These are phyloP conservation scores for Ustilago lituana DNA, from an alignment of 1,284 basidiomycete genomes.

Conservation along the genomic window DNA sequence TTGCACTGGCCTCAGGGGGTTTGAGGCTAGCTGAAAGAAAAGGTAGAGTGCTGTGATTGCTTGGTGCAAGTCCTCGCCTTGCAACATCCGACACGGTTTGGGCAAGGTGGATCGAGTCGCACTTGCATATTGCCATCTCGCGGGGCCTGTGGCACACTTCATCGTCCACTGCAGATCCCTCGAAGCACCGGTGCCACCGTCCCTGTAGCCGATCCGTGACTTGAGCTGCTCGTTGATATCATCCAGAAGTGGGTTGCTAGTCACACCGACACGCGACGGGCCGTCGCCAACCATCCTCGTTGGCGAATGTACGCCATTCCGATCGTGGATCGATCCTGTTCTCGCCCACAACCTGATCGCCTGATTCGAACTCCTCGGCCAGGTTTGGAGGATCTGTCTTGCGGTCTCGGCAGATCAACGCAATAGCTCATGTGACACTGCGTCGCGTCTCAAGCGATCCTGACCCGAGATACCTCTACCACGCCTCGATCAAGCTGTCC, in stretches of 20 bases:
- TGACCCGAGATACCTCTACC: too few relatives aligned
- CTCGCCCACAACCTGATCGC: constrained; percentile 95
- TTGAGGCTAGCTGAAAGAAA: too few relatives aligned
- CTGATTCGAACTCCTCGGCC: constrained; percentile 95
- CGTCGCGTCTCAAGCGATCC: too few relatives aligned
- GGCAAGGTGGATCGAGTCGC: constrained; percentile 91
- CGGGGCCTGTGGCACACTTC: constrained; percentile 75
- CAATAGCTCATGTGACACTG: too few relatives aligned
- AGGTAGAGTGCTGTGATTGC: too few relatives aligned
- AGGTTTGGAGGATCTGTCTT: constrained; percentile 90
- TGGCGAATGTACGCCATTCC: constrained; percentile 98
- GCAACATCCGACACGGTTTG: constrained; percentile 94
- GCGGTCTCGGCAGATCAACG: constrained; percentile 85
- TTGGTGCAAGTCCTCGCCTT: too few relatives aligned
- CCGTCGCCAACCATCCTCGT: constrained; percentile 96
- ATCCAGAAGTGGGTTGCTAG: constrained; percentile 85
- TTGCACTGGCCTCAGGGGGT: too few relatives aligned
- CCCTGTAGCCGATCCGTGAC: constrained; percentile 92
- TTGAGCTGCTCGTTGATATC: constrained; percentile 93
- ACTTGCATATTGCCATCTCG: constrained; percentile 89
- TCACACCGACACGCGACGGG: constrained; percentile 98
- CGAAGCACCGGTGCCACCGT: constrained; percentile 91
- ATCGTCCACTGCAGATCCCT: constrained; percentile 91
- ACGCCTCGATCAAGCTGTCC: too few relatives aligned
- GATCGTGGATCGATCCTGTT: constrained; percentile 96